Base-by-base conservation (phyloP, 306 rosid species). In the Sicyos edulis region DNA sequence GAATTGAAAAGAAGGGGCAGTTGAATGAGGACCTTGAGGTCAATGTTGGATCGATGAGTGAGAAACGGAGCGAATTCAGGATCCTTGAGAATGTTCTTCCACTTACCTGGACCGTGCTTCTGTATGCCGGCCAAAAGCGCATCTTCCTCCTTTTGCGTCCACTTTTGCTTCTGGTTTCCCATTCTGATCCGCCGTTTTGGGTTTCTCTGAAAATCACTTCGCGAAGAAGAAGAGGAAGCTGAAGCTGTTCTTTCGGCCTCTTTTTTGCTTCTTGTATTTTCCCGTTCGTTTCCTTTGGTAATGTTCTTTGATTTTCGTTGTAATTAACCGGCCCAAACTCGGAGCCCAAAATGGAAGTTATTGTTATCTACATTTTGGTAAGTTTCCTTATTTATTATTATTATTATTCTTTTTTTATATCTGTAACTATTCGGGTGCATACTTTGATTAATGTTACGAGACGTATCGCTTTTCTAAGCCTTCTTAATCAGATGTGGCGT, bases 111-210 rank as follows among this genome's bases (percentile, higher is more conserved):
- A 11, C 96, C 95, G 55, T 90, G 91, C 82, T 88, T 90, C 0
- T 87, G 81, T 1, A 88, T 82, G 40, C 96, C 96, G 3, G 87
- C 88, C 14, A 78, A 76, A 4, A 88, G 84, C 0, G 95, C 96
- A 15, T 79, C 85, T 73, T 90, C 91, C 47, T 88, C 96, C 68
- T 85, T 87, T 32, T 86, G 56, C 29, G 91, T 86, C 95, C 96
- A 90, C 70, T 88, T 90, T 62, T 77, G 90, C 83, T 88, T 90
- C 81, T 80, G 96, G 71, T 87, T 87, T 57, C 96, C 96, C 88
- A 89, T 87, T 44, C 26, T 54, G n/a, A 45, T 51, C 51, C 61
- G 11, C 56, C 53, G 45, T 29, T 73, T 21, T 10, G 54, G 54
- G 47, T 12, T 29, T 11, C 15, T 63, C 63, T 17, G 64, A 72